Conservation (phyloP, 495 filamentous ascomycete species). For the Xylaria grammica region DNA sequence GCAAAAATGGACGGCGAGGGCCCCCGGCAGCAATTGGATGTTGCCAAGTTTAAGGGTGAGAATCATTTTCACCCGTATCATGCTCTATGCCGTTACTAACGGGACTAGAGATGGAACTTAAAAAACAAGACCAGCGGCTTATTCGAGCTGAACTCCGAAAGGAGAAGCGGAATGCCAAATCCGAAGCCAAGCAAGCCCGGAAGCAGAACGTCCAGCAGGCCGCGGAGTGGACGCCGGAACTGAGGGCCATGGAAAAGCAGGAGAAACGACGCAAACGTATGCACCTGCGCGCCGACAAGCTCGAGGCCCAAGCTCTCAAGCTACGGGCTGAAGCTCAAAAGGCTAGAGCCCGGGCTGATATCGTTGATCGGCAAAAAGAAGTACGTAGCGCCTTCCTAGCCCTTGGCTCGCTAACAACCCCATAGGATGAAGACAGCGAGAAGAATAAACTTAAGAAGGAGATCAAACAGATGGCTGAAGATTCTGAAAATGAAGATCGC, state of each 20-base stretch:
- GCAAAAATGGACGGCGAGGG: conserved; percentile 14
- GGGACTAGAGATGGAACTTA: conserved; percentile 30
- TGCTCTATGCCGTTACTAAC: conserved; percentile 13
- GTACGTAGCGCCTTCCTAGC: conserved; percentile 12
- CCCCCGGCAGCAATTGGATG: conserved; percentile 30
- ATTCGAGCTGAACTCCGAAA: conserved; percentile 33
- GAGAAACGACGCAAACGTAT: conserved; percentile 35
- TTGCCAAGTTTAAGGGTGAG: conserved; percentile 33
- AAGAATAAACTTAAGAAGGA: conserved; percentile 30
- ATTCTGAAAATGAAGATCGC: conserved; percentile 27
- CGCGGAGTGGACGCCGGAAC: conserved; percentile 35
- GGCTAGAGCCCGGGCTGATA: conserved; percentile 29
- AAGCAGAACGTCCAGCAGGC: conserved; percentile 34
- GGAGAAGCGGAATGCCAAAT: conserved; percentile 38
- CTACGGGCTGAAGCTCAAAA: conserved; percentile 32
- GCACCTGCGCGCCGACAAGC: conserved; percentile 31
- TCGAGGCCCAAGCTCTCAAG: conserved; percentile 30
- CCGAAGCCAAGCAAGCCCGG: conserved; percentile 38
- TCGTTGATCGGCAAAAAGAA: conserved; percentile 24
- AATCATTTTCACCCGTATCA: background rate
- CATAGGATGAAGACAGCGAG: conserved; percentile 31
- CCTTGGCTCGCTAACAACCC: conserved; percentile 6
- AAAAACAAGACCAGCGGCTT: conserved; percentile 31
- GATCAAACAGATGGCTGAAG: conserved; percentile 24
- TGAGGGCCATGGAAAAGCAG: conserved; percentile 32